phyloP scores from a whole-genome alignment of 2,329 filamentous ascomycete species.

The Penicillium sp. region DNA sequence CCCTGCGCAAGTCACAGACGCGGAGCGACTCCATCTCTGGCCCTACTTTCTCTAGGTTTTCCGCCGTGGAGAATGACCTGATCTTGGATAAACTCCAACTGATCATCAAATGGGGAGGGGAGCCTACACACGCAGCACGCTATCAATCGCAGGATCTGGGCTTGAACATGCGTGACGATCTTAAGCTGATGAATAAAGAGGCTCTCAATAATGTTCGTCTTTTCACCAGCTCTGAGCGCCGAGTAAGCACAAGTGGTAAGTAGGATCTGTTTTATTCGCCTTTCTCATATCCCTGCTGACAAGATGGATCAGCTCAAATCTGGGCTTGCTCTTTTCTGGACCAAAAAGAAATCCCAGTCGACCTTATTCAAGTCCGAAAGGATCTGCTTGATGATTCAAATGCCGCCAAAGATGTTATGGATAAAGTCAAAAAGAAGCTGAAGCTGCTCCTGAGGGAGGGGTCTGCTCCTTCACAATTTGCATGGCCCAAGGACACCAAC shows the following conservation, averaged over 20 bases:
- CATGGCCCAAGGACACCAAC: constrained; percentile 83
- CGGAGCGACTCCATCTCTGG: constrained; percentile 85
- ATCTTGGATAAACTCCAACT: constrained; percentile 94
- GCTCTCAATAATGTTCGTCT: constrained; percentile 90
- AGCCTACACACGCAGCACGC: constrained; percentile 93
- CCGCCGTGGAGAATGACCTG: constrained; percentile 87
- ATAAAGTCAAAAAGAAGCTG: constrained; percentile 99
- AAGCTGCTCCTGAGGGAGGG: constrained; percentile 89
- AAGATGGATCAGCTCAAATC: constrained; percentile 69
- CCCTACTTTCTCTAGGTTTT: constrained; percentile 89
- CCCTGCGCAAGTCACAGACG: constrained; percentile 53
- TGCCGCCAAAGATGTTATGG: constrained; percentile 98
- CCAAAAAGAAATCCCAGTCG: constrained; percentile 78
- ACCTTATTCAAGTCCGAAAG: constrained; percentile 88
- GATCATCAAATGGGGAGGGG: constrained; percentile 98
- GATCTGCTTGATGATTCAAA: constrained; percentile 96
- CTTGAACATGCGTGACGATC: constrained; percentile 92
- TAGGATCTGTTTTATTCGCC: not conserved
- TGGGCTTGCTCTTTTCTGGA: constrained; percentile 89
- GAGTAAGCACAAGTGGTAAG: constrained; percentile 80
- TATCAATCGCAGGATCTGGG: constrained; percentile 96
- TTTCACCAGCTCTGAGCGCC: constrained; percentile 91
- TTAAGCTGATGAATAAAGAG: constrained; percentile 88
- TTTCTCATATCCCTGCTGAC: not conserved
- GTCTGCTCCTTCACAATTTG: constrained; percentile 92